phyloP scores from a whole-genome alignment of 1,284 basidiomycete species.

The Austroboletus novae-zelandiae region DNA sequence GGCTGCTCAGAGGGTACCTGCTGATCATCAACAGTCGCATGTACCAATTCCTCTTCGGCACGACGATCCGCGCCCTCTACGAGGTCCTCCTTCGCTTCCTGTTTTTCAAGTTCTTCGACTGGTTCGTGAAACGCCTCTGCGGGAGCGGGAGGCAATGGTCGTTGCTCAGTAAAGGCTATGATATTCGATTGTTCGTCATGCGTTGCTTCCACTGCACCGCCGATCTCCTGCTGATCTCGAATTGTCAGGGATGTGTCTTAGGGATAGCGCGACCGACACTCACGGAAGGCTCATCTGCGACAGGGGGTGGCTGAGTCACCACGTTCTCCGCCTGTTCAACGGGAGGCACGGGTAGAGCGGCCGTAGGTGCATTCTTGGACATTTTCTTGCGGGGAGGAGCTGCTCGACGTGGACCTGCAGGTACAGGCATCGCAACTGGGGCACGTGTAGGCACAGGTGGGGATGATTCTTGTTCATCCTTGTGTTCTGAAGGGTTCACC shows the following conservation, averaged over 20 bases:
- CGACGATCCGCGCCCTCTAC: constrained; percentile 6
- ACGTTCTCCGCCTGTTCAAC: constrained; percentile 12
- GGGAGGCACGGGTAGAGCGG: constrained; percentile 27
- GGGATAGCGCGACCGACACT: constrained; percentile 1
- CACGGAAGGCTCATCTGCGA: constrained; percentile 1
- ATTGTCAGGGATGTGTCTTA: neutral
- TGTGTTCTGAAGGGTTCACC: constrained; percentile 13
- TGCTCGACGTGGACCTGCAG: constrained; percentile 63
- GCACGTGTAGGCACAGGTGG: constrained; percentile 29
- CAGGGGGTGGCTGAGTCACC: constrained; percentile 1
- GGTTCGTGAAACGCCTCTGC: constrained; percentile 3
- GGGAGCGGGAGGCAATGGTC: neutral
- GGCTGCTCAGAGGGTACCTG: constrained; percentile 18
- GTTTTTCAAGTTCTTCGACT: constrained; percentile 8
- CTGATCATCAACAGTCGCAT: constrained; percentile 13
- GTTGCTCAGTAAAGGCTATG: neutral
- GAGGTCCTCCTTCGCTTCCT: constrained; percentile 19
- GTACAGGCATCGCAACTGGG: constrained; percentile 66
- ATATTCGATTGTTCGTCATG: neutral
- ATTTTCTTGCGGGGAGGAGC: constrained; percentile 67
- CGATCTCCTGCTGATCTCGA: constrained; percentile 12
- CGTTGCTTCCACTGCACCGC: constrained; percentile 2
- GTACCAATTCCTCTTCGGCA: constrained; percentile 4
- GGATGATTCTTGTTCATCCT: constrained; percentile 31
- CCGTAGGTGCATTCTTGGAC: constrained; percentile 41